A percentile compares a stretch with the other conserved stretches of the same genome.
These are phyloP conservation scores for Hippophae tibetana DNA, from an alignment of 306 rosid genomes.

Conservation along the genomic window DNA sequence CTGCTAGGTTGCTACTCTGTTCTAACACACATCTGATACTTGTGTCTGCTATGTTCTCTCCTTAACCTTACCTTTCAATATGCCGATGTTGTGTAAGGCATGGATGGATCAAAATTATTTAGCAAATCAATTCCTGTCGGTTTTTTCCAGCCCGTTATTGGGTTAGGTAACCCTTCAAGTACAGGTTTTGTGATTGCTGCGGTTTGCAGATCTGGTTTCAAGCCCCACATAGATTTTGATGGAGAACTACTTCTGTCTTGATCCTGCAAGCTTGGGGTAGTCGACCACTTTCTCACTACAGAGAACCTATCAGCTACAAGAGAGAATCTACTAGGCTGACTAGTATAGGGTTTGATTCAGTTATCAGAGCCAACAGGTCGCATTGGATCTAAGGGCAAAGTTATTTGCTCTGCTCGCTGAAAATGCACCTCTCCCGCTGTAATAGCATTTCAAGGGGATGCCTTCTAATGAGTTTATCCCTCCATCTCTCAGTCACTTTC, in stretches of 20 bases:
- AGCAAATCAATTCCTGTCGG: constrained; percentile 7
- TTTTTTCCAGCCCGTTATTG: constrained; percentile 45
- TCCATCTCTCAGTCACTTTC: constrained; percentile 36
- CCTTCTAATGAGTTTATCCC: constrained; percentile 42
- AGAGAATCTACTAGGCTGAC: constrained; percentile 36
- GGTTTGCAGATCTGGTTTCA: constrained; percentile 63
- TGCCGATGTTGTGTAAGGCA: constrained; percentile 21
- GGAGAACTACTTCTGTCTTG: constrained; percentile 36
- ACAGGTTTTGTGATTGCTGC: constrained; percentile 55
- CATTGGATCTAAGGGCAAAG: constrained; percentile 62
- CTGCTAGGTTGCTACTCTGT: too few relatives aligned
- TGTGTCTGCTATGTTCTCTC: too few relatives aligned
- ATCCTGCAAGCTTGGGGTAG: constrained; percentile 74
- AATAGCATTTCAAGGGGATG: constrained; percentile 58
- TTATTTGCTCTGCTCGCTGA: constrained; percentile 52
- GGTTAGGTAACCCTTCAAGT: constrained; percentile 79
- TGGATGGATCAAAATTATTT: constrained; percentile 28
- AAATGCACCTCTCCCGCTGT: constrained; percentile 36
- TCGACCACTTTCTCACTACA: constrained; percentile 69
- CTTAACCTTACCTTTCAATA: neutral
- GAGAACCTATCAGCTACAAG: constrained; percentile 29
- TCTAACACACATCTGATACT: too few relatives aligned
- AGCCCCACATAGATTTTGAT: constrained; percentile 54
- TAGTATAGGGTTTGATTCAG: constrained; percentile 32
- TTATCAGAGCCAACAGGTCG: constrained; percentile 29